Evolutionary conservation across 2,329 filamentous ascomycete genomes (phyloP), one percentile per base, ranked within the genome.

Genomic region (Lecanoromycetidae sp.): DNA sequence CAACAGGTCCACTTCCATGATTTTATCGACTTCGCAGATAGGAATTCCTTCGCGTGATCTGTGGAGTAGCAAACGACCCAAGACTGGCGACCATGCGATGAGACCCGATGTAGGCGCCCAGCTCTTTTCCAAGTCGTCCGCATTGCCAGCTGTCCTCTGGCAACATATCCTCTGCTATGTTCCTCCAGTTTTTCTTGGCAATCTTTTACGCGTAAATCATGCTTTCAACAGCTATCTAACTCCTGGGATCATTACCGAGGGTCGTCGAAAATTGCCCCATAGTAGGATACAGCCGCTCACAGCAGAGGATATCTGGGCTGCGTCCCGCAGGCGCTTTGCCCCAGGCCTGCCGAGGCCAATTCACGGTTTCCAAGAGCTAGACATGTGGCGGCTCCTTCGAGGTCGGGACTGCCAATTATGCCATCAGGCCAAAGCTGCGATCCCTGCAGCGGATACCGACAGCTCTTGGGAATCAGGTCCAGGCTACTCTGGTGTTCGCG

Each of bases 321-420:
- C 71, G 54, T 82, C 84, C 56, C 76, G 84, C 58, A 78, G 78
- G 56, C 64, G 68, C 17, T 80, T 77, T 61, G 76, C 76, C 66
- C 77, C 77, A 22, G 73, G 74, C 54, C 77, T 87, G 68, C 85
- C 85, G 38, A 71, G 72, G 47, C 84, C 84, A 23, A 69, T 90
- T 41, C 66, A 68, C 44, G 73, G 71, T 49, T 75, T 74, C 59
- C 75, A 76, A 34, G 85, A 91, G 62, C 67, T 84, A 54, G 75
- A 81, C 34, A 88, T 88, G 83, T 87, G 85, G 76, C 76, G 75
- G 57, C 67, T 91, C 42, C 70, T 78, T 29, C 79, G 77, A 61
- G 74, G 76, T 39, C 67, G 59, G 25, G 64, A 60, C 46, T 93
- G 86, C 61, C 79, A 88, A 58, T 77, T 80, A 55, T 91, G 86